Conservation (phyloP, 2,329 filamentous ascomycete species). For the Mariannaea elegans region DNA sequence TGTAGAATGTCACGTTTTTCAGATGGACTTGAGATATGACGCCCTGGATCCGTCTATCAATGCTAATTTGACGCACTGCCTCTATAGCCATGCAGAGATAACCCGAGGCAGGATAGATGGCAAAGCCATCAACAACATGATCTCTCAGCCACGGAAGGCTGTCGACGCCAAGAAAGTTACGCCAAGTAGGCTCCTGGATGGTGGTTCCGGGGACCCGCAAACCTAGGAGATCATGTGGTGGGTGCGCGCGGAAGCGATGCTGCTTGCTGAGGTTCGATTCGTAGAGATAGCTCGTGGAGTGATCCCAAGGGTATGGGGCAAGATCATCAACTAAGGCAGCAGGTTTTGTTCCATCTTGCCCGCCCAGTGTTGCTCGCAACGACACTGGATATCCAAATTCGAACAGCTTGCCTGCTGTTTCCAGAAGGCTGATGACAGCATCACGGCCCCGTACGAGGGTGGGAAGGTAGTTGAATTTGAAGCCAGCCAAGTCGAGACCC, state of each 20-base stretch:
- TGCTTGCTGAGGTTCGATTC: slow-evolving; percentile 44
- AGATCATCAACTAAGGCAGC: slow-evolving; percentile 36
- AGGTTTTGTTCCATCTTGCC: background rate
- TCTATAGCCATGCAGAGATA: slow-evolving; percentile 45
- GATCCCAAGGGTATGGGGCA: slow-evolving; percentile 51
- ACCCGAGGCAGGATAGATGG: slow-evolving; percentile 52
- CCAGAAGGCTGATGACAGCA: slow-evolving; percentile 41
- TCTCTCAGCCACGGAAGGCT: slow-evolving; percentile 52
- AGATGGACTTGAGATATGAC: slow-evolving; percentile 22
- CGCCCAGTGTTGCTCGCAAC: slow-evolving; percentile 4
- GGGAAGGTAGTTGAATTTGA: slow-evolving; percentile 25
- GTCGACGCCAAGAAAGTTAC: slow-evolving; percentile 33
- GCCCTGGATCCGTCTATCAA: slow-evolving; percentile 16
- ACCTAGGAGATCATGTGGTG: slow-evolving; percentile 50
- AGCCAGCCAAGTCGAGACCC: background rate
- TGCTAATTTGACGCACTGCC: slow-evolving; percentile 25
- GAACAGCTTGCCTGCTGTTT: slow-evolving; percentile 23
- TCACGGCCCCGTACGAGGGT: slow-evolving; percentile 12
- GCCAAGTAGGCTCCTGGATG: slow-evolving; percentile 27
- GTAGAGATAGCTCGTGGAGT: slow-evolving; percentile 45
- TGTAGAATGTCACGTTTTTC: slow-evolving; percentile 19
- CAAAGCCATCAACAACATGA: slow-evolving; percentile 53
- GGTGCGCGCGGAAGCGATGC: slow-evolving; percentile 44
- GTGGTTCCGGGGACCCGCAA: slow-evolving; percentile 20
- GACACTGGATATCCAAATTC: slow-evolving; percentile 23